phyloP scores from a whole-genome alignment of 2,329 filamentous ascomycete genomes.

The Botrytis cinerea region DNA sequence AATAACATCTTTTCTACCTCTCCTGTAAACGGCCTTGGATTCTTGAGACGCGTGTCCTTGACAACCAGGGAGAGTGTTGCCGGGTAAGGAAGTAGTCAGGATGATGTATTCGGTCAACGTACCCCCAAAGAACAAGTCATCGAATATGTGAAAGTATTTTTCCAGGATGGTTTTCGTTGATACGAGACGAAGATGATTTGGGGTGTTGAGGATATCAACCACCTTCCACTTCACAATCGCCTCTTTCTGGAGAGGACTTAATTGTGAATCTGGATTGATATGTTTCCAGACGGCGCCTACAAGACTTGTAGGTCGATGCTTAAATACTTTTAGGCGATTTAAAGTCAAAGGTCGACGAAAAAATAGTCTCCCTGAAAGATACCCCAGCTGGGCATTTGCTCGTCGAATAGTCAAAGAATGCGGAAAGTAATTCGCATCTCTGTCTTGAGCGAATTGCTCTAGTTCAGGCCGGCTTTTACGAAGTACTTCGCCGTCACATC shows the following conservation, averaged over 20 bases:
- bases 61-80: background rate
- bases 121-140: background rate
- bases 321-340: background rate
- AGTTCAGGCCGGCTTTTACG: background rate
- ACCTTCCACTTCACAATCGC: slow-evolving; percentile 2
- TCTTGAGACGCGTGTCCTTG: background rate
- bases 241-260: background rate
- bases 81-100: background rate
- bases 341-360: background rate
- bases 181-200: background rate
- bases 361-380: background rate
- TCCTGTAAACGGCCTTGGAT: background rate
- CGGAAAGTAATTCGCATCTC: background rate
- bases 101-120: background rate
- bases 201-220: background rate
- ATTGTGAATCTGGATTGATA: background rate
- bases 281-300: background rate
- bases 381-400: background rate
- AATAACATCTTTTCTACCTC: background rate
- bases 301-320: slow-evolving; percentile 2
- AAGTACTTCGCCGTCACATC: background rate
- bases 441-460: background rate
- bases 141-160: slow-evolving; percentile 6
- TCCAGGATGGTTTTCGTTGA: background rate
- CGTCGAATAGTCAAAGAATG: background rate